A percentile compares a stretch with the other conserved stretches of the same genome.
phyloP scores from a whole-genome alignment of 306 rosid species.

The Amphicarpaea edgeworthii region DNA sequence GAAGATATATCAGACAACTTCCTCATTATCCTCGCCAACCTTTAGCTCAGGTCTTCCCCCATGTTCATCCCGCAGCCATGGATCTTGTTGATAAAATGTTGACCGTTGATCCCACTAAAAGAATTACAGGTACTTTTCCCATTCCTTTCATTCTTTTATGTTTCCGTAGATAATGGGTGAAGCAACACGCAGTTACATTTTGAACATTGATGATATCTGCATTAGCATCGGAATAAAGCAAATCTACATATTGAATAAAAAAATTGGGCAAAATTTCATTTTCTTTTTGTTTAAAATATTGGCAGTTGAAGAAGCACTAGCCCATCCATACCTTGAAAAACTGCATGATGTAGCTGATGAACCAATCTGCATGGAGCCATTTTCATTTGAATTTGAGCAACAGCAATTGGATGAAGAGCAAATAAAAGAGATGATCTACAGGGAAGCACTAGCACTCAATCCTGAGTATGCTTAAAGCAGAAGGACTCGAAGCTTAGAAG shows the following conservation, averaged over 20 bases:
- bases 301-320: constrained; percentile 92
- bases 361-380: constrained; percentile 77
- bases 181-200: constrained; percentile 25
- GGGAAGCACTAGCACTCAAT: constrained; percentile 84
- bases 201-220: constrained; percentile 26
- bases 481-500: constrained; percentile 23
- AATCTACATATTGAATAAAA: constrained; percentile 30
- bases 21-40: constrained; percentile 84
- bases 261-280: constrained; percentile 25
- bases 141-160: constrained; percentile 23
- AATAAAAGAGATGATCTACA: constrained; percentile 92
- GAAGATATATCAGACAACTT: constrained; percentile 85
- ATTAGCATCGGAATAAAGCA: constrained; percentile 29
- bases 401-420: constrained; percentile 84
- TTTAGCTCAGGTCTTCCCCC: constrained; percentile 75
- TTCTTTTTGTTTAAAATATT: constrained; percentile 34
- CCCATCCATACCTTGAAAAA: constrained; percentile 97
- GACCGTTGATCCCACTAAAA: constrained; percentile 83
- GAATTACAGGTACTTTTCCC: constrained; percentile 85
- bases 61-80: constrained; percentile 85
- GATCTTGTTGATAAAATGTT: constrained; percentile 94
- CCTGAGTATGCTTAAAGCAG: constrained; percentile 71
- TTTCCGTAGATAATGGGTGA: constrained; percentile 7
- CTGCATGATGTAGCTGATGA: constrained; percentile 94
- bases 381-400: constrained; percentile 92